Base-by-base conservation (phyloP, 2,329 filamentous ascomycete genomes). In the Periconia sp. region DNA sequence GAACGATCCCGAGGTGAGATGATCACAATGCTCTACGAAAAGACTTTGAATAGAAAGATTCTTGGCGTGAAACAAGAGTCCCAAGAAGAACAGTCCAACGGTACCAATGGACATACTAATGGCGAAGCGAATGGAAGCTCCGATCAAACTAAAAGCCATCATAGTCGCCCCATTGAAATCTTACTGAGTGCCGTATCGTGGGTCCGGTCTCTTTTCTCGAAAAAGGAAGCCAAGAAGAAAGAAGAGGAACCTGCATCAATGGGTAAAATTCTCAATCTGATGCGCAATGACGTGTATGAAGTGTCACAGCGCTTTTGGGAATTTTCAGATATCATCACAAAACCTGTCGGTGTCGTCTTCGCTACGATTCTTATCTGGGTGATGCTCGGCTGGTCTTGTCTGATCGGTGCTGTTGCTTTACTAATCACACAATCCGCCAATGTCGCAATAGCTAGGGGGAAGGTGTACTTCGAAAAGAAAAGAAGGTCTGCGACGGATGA, bases 241-340 rank as follows among this genome's bases (percentile, higher is more conserved):
- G 52, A 67, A 57, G 33, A 65, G 11, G 77, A 82, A 51, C 83
- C 88, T 2, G 91, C 92, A 0, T 91, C 90, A 0, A 93, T 92
- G 74, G 92, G 92, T 8, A 96, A 96, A 68, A 94, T 96, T 48
- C 82, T 96, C 56, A 96, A 96, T 63, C 75, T 96, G 2, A 89
- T 96, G 79, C 86, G 91, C 46, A 86, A 83, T 54, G 90, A 94
- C 69, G 90, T 89, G 0, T 94, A 93, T 66, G 89, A 92, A 68
- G 85, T 93, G 40, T 84, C 90, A 2, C 90, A 93, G 65, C 73
- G 89, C 42, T 94, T 96, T 63, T 96, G 92, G 92, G 92, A 96
- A 55, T 89, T 94, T 49, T 82, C 89, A 1, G 79, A 80, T n/a
- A 77, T 96, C 1, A 77, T 95, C 41, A 87, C 87, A 2, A 90